These are phyloP conservation scores for Agrocybe chaxingu DNA, from an alignment of 768 basidiomycete species.

Conservation along the genomic window DNA sequence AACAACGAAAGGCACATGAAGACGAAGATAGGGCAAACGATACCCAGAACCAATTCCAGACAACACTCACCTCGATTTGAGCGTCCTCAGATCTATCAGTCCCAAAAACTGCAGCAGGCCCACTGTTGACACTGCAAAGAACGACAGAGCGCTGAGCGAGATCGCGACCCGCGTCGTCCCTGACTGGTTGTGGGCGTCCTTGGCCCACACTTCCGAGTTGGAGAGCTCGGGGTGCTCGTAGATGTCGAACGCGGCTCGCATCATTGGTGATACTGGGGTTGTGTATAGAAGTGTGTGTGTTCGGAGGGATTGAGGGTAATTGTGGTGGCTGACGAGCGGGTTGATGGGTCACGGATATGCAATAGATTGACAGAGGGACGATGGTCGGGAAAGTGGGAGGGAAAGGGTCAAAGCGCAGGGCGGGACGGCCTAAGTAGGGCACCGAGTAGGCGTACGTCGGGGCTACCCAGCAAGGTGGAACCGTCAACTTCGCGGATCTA, in stretches of 20 bases:
- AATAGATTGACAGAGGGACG: background rate
- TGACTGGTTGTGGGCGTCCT: constrained; percentile 22
- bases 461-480: no score
- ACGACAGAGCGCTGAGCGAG: constrained; percentile 28
- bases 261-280: constrained; percentile 13
- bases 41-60: background rate
- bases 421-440: no score
- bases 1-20: background rate
- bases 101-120: constrained; percentile 29
- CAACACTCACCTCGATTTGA: background rate
- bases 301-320: constrained; percentile 1
- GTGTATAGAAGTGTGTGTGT: background rate
- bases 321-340: background rate
- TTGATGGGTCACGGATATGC: no score
- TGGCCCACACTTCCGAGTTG: constrained; percentile 35
- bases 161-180: constrained; percentile 21
- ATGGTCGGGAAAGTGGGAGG: background rate
- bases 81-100: constrained; percentile 13
- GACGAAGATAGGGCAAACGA: background rate
- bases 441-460: no score
- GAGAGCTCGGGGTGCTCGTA: constrained; percentile 39
- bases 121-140: constrained; percentile 27
- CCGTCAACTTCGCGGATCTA: no score
- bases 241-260: constrained; percentile 34
- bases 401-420: background rate